Percentiles rank a stretch among this genome's conserved stretches.
Evolutionary conservation across 2,329 filamentous ascomycete species (phyloP).

Genomic region (Aureobasidium musti): DNA sequence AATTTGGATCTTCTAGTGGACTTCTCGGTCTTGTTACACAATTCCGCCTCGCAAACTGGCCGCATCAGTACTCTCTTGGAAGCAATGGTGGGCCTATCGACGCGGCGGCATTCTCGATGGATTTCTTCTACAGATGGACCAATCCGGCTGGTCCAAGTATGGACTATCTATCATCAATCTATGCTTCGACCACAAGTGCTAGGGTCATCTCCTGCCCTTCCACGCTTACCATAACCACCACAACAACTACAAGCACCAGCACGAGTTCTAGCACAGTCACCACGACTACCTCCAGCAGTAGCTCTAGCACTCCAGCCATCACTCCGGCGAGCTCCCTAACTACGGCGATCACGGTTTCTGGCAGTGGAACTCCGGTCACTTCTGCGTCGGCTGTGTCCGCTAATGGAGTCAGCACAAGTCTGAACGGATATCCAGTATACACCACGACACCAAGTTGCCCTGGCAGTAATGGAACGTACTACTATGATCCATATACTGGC

Average conservation of each 20-base stretch:
- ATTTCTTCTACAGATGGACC: constrained; percentile 38
- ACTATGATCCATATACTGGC: constrained; percentile 14
- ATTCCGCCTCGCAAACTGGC: constrained; percentile 44
- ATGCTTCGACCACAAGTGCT: neutral
- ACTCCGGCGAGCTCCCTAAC: neutral
- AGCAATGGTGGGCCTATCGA: constrained; percentile 33
- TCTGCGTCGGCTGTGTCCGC: constrained; percentile 3
- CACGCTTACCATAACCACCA: constrained; percentile 9
- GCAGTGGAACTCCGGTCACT: neutral
- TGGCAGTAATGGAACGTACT: constrained; percentile 20
- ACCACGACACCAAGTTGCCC: constrained; percentile 5
- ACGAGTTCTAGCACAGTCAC: neutral
- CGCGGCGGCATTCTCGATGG: constrained; percentile 35
- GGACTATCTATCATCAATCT: constrained; percentile 22
- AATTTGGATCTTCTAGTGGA: constrained; percentile 38
- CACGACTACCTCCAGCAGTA: neutral
- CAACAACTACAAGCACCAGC: neutral
- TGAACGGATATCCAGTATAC: constrained; percentile 11
- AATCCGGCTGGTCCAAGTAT: constrained; percentile 22
- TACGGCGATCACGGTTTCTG: neutral
- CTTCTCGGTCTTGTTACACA: constrained; percentile 42
- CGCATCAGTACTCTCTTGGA: constrained; percentile 47
- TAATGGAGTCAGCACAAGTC: neutral
- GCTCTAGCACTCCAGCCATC: neutral
- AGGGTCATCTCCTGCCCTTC: constrained; percentile 5